Evolutionary conservation across 1,139 yeast species (phyloP), one percentile per base, ranked within the genome.

Genomic region (Petasospora fabianii): DNA sequence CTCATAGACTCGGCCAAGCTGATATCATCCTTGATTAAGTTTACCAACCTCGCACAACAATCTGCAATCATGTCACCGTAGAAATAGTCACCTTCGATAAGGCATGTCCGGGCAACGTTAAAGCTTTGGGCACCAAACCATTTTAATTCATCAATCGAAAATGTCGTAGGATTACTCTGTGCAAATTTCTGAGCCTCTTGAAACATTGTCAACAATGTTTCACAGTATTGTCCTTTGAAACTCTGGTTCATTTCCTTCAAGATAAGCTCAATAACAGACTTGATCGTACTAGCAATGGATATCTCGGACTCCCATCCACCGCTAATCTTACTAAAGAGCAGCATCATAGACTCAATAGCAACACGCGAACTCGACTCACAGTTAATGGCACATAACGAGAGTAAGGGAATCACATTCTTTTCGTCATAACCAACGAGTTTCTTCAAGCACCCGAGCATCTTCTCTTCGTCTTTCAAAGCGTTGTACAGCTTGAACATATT

Each of bases 401-500:
- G 35, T 13, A 51, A 36, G 1, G 55, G 55, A 7, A 50, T 32
- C 18, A 47, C 31, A 7, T 38, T 40, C 26, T 36, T 30, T 15
- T 50, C 52, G 29, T 42, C 44, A 14, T 47, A 45, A 6, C 20
- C 28, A 1, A 44, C 32, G 13, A 44, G 41, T 12, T 30, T 36
- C 12, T 39, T 35, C 18, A 49, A 34, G 13, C 38, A 35, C 1
- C 5, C 15, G 35, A 40, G 21, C n/a, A 42, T 10, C 11, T 39
- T 37, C 2, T 24, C 27, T 10, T 48, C 51, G n/a, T 54, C 45
- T 4, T 45, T 42, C 10, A 46, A 28, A 4, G 41, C 29, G 4
- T 54, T 31, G 21, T 48, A 46, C 1, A 53, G 43, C 30, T 51
- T 50, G 42, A 60, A 63, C 38, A 52, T 36, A 37, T 60, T 57